Conservation (phyloP, 2,329 filamentous ascomycete species). For the Ascocoryne sarcoides region DNA sequence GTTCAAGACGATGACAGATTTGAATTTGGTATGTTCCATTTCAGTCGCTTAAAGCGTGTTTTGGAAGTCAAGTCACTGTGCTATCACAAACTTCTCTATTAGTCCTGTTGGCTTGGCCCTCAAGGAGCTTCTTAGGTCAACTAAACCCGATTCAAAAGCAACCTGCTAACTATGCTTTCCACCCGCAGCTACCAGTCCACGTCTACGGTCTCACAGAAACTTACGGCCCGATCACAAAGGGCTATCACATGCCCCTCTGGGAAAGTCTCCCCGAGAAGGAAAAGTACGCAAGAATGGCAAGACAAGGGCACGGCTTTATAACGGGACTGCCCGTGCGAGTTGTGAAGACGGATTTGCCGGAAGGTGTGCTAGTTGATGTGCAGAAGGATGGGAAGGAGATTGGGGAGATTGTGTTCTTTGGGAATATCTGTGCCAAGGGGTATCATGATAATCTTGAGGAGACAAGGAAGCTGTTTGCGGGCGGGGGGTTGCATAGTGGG, state of each 20-base stretch:
- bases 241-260: constrained; percentile 82
- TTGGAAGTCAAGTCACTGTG: no score
- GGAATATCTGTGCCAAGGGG: constrained; percentile 85
- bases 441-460: constrained; percentile 89
- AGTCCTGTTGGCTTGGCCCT: no score
- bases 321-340: constrained; percentile 73
- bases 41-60: no score
- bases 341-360: constrained; percentile 67
- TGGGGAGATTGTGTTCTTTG: constrained; percentile 76
- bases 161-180: no score
- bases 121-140: no score
- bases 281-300: constrained; percentile 81
- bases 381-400: constrained; percentile 64
- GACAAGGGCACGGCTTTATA: constrained; percentile 87
- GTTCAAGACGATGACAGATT: constrained; percentile 74
- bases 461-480: constrained; percentile 77
- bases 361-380: constrained; percentile 59
- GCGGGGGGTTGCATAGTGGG: constrained; percentile 79
- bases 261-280: constrained; percentile 63
- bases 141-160: no score
- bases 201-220: constrained; percentile 87
- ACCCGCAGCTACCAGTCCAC: constrained; percentile 79
- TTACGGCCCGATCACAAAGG: constrained; percentile 92
- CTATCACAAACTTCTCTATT: no score
- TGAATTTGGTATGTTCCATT: no score